These are phyloP conservation scores for Pyrenopolyporus hunteri DNA, from an alignment of 495 filamentous ascomycete species.

Conservation along the genomic window DNA sequence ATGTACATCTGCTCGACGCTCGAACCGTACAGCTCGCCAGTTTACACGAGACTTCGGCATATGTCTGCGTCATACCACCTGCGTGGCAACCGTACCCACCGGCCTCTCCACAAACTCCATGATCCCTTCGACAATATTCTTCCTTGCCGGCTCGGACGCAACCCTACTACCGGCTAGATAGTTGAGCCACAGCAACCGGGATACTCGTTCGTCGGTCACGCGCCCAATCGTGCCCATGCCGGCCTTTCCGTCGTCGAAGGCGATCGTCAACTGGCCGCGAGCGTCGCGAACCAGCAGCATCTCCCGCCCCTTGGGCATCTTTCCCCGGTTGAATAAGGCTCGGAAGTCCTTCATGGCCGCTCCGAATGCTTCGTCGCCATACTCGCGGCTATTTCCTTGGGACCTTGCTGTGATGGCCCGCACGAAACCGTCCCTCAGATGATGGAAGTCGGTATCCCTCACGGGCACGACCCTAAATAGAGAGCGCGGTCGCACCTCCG, in stretches of 20 bases:
- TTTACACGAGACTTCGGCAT: conserved; percentile 24
- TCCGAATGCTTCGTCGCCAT: conserved; percentile 74
- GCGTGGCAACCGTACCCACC: conserved; percentile 80
- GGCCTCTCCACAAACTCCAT: conserved; percentile 89
- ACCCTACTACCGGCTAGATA: conserved; percentile 89
- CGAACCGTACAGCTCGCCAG: conserved; percentile 14
- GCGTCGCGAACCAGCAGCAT: conserved; percentile 73
- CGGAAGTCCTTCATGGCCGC: conserved; percentile 76
- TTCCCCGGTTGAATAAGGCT: conserved; percentile 73
- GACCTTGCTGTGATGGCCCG: conserved; percentile 78
- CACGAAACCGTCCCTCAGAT: conserved; percentile 90
- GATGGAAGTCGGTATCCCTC: conserved; percentile 87
- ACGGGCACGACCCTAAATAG: conserved; percentile 81
- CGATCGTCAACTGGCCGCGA: conserved; percentile 68
- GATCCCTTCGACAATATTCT: conserved; percentile 84
- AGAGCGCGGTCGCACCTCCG: conserved; percentile 64
- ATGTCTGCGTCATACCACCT: conserved; percentile 55
- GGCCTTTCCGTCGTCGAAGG: conserved; percentile 65
- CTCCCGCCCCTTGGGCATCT: conserved; percentile 75
- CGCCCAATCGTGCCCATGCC: conserved; percentile 51
- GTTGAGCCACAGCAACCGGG: conserved; percentile 82
- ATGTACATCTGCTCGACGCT: conserved; percentile 22
- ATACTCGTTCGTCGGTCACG: conserved; percentile 78
- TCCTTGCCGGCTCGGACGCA: conserved; percentile 79
- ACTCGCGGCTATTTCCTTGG: conserved; percentile 54